phyloP scores from a whole-genome alignment of 2,329 filamentous ascomycete genomes.

The Pseudogymnoascus sp. region DNA sequence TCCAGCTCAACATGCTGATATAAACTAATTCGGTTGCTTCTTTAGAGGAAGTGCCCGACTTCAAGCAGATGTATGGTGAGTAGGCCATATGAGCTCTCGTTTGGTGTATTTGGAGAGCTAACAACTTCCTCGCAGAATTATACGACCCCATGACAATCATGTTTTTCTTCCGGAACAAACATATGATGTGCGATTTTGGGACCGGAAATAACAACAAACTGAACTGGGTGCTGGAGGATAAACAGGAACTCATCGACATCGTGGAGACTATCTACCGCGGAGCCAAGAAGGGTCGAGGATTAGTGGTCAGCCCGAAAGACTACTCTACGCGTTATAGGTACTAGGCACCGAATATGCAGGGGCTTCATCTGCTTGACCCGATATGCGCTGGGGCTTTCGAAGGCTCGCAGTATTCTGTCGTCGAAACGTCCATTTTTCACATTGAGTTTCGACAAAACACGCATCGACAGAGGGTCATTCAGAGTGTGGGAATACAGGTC shows the following conservation, averaged over 20 bases:
- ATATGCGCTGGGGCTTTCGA: not conserved
- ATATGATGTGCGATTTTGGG: constrained; percentile 97
- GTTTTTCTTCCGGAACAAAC: constrained; percentile 97
- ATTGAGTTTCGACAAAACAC: not conserved
- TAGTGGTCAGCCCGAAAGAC: constrained; percentile 92
- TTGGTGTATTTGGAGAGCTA: constrained; percentile 10
- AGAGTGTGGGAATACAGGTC: not conserved
- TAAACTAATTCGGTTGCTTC: not conserved
- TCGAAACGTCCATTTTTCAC: not conserved
- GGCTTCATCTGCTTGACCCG: not conserved
- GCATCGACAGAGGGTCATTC: not conserved
- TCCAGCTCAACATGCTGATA: not conserved
- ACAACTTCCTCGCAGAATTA: constrained; percentile 39
- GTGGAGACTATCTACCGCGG: constrained; percentile 96
- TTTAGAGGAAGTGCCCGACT: constrained; percentile 72
- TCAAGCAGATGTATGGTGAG: constrained; percentile 83
- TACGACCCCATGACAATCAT: constrained; percentile 92
- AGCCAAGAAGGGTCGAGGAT: constrained; percentile 94
- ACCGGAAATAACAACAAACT: constrained; percentile 99
- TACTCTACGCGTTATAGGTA: constrained; percentile 64
- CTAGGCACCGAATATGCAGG: constrained; percentile 29
- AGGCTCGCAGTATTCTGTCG: not conserved
- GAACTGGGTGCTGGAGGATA: constrained; percentile 93
- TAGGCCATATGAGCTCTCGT: constrained; percentile 25
- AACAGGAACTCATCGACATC: constrained; percentile 97